Percentiles rank a stretch among this genome's conserved stretches.
These are phyloP conservation scores for Nadsonia starkeyi-henricii DNA, from an alignment of 1,139 yeast genomes.

Conservation along the genomic window DNA sequence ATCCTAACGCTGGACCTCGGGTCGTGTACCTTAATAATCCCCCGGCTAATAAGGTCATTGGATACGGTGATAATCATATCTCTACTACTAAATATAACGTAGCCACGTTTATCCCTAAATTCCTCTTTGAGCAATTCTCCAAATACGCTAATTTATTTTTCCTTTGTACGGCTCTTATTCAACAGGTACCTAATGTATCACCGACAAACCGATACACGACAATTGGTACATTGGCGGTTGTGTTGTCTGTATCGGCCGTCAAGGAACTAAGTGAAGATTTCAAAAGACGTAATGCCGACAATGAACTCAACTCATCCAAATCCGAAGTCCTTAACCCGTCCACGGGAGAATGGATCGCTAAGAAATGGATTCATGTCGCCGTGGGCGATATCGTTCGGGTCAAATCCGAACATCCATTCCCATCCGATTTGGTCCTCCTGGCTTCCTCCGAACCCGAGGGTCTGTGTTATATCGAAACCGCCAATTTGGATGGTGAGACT, in stretches of 20 bases:
- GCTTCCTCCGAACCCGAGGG: constrained; percentile 98
- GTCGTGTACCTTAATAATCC: constrained; percentile 52
- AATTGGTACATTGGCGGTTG: constrained; percentile 76
- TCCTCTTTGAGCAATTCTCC: constrained; percentile 89
- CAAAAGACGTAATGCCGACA: constrained; percentile 79
- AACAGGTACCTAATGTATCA: constrained; percentile 92
- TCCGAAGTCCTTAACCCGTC: constrained; percentile 56
- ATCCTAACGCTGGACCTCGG: constrained; percentile 42
- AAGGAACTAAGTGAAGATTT: constrained; percentile 86
- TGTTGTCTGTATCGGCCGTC: constrained; percentile 76
- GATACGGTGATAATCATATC: constrained; percentile 71
- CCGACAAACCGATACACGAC: constrained; percentile 96
- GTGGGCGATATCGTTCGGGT: constrained; percentile 90
- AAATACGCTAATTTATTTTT: constrained; percentile 94
- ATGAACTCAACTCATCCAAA: constrained; percentile 69
- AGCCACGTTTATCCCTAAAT: constrained; percentile 90
- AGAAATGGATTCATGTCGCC: constrained; percentile 74
- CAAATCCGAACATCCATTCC: constrained; percentile 78
- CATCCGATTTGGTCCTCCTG: constrained; percentile 77
- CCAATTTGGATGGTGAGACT: constrained; percentile 95
- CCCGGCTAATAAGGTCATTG: constrained; percentile 37
- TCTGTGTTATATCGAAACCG: constrained; percentile 91
- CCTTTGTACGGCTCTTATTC: constrained; percentile 81
- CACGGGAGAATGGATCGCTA: constrained; percentile 43
- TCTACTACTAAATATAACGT: constrained; percentile 94